Conservation (phyloP, 345 rosid genomes). For the Eucalyptus regnans region DNA sequence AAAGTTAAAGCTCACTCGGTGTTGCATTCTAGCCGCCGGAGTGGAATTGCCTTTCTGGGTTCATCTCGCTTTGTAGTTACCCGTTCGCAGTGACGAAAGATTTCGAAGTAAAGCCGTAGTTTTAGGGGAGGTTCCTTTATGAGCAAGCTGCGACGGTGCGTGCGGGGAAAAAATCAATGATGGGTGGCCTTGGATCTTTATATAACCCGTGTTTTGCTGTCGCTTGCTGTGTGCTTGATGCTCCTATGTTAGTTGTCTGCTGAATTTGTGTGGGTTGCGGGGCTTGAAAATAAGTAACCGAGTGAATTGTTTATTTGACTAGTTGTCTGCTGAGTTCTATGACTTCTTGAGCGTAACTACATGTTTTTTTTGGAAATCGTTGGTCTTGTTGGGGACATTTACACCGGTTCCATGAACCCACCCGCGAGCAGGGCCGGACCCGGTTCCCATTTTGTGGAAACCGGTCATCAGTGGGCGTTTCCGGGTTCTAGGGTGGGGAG, state of each 20-base stretch:
- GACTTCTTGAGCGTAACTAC: neutral
- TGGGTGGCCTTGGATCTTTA: neutral
- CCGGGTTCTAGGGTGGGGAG: neutral
- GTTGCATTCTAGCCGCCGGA: neutral
- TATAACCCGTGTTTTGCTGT: neutral
- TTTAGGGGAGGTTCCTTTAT: neutral
- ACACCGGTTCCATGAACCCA: neutral
- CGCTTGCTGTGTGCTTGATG: neutral
- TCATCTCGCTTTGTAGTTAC: neutral
- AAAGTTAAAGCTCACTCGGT: neutral
- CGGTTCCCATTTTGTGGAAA: neutral
- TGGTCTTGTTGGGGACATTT: neutral
- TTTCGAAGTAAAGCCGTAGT: neutral
- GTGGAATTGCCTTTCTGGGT: neutral
- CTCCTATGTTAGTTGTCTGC: neutral
- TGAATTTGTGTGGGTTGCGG: neutral
- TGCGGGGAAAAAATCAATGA: neutral
- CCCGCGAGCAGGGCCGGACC: fast-evolving
- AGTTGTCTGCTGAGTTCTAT: neutral
- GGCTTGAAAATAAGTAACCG: neutral
- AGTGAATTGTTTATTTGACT: neutral
- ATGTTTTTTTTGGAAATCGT: neutral
- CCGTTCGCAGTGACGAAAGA: neutral
- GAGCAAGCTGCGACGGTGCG: neutral
- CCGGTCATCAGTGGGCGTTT: neutral